Conservation (phyloP, 2,329 filamentous ascomycete species). For the Trichoderma sp. region DNA sequence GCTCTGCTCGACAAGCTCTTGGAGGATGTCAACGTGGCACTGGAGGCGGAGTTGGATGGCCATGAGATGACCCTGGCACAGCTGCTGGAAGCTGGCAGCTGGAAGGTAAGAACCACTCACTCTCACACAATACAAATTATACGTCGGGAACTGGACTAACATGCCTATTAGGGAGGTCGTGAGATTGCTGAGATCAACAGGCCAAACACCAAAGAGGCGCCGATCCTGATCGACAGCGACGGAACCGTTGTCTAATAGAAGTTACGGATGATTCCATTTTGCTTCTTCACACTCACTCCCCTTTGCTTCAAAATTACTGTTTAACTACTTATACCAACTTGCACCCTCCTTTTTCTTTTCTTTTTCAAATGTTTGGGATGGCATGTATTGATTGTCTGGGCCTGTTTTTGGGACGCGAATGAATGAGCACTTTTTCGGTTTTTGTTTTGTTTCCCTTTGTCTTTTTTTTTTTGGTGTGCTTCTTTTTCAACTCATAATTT, state of each 20-base stretch:
- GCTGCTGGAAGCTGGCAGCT: conserved; percentile 91
- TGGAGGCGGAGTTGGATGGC: conserved; percentile 64
- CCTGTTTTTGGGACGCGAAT: conserved; percentile 7
- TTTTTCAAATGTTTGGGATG: conserved; percentile 15
- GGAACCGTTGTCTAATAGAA: conserved; percentile 80
- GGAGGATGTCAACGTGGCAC: conserved; percentile 55
- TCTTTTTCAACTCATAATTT: background rate
- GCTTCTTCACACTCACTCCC: background rate
- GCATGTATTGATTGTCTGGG: conserved; percentile 18
- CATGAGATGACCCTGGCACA: conserved; percentile 77
- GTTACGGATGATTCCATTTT: background rate
- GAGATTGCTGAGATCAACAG: conserved; percentile 94
- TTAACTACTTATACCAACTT: background rate
- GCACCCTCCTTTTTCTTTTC: background rate
- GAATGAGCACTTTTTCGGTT: conserved; percentile 1
- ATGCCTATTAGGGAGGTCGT: conserved; percentile 66
- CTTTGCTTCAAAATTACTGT: background rate
- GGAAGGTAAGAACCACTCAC: conserved; percentile 69
- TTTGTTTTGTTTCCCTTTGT: background rate
- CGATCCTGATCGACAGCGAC: conserved; percentile 93
- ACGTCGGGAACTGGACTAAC: background rate
- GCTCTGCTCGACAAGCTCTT: conserved; percentile 57
- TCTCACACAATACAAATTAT: background rate
- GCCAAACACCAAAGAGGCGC: conserved; percentile 93
- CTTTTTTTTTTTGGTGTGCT: background rate